Evolutionary conservation across 345 rosid species (phyloP), one percentile per base, ranked within the genome.

Genomic region (Adansonia digitata): DNA sequence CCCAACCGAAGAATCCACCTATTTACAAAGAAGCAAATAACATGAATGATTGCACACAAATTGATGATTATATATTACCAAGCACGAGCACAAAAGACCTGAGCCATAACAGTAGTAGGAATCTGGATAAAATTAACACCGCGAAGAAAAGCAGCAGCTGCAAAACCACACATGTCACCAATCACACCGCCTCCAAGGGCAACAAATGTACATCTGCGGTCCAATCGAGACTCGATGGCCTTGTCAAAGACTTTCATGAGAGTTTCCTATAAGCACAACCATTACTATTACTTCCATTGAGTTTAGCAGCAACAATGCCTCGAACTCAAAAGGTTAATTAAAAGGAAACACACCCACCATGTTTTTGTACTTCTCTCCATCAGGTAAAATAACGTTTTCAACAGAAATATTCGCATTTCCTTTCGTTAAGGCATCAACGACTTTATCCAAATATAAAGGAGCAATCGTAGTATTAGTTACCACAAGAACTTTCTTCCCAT

Each of bases 1-100:
- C 73, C 99, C 99, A 63, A 96, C 97, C 37, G 99, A 96, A 75
- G 99, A 96, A 83, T 96, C 99, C 77, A 93, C 97, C 98, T 93
- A 79, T 68, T 75, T 42, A 9, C 74, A n/a, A n/a, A n/a, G n/a
- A n/a, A n/a, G n/a, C n/a, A n/a, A 24, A 5, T 75, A 35, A 74
- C 76, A 74, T 43, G 24, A 34, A 18, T 17, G 29, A 9, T 24
- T 7, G 60, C 39, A 40, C 29, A 22, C 40, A 74, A 31, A 18
- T 60, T 1, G n/a, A 53, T 12, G 15, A 45, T n/a, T 14, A 45
- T 31, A n/a, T 15, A 31, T 11, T 39, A 69, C 63, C 6, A n/a
- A n/a, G n/a, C n/a, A n/a, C n/a, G 27, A 37, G 60, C 35, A 59
- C 40, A 29, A 57, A 65, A 40, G 27, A 94, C 98, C 98, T 96